Conservation (phyloP, 345 rosid species). For the Brassica rapa region DNA sequence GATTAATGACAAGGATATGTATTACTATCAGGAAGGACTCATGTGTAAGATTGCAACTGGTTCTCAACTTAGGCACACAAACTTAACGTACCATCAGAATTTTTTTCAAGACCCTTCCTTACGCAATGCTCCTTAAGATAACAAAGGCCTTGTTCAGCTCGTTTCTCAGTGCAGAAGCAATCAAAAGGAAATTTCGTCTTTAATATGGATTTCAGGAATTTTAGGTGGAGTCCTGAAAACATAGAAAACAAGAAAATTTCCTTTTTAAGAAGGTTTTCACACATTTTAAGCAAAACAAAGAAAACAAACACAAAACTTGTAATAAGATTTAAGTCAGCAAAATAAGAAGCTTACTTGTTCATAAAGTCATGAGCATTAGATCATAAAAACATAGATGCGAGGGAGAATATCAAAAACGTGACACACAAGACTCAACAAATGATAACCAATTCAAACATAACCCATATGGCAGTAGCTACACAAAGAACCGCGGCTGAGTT, state of each 20-base stretch:
- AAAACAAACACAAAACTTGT: background rate
- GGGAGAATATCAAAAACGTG: constrained; percentile 53
- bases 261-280: background rate
- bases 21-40: background rate
- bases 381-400: constrained; percentile 52
- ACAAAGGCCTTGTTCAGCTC: constrained; percentile 60
- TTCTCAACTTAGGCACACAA: background rate
- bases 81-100: constrained; percentile 45
- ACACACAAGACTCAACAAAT: constrained; percentile 63
- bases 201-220: constrained; percentile 68
- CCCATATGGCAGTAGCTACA: constrained; percentile 68
- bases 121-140: constrained; percentile 54
- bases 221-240: constrained; percentile 52
- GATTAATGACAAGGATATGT: background rate
- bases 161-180: constrained; percentile 55
- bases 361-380: constrained; percentile 66
- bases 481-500: constrained; percentile 61
- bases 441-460: constrained; percentile 74
- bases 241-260: background rate
- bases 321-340: background rate
- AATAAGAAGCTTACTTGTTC: constrained; percentile 55
- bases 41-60: background rate
- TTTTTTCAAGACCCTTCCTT: constrained; percentile 70
- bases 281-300: background rate
- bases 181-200: constrained; percentile 60